A percentile compares a stretch with the other conserved stretches of the same genome.
Evolutionary conservation across 257 asterid genomes (phyloP).

Genomic region (Craterostigma plantagineum): DNA sequence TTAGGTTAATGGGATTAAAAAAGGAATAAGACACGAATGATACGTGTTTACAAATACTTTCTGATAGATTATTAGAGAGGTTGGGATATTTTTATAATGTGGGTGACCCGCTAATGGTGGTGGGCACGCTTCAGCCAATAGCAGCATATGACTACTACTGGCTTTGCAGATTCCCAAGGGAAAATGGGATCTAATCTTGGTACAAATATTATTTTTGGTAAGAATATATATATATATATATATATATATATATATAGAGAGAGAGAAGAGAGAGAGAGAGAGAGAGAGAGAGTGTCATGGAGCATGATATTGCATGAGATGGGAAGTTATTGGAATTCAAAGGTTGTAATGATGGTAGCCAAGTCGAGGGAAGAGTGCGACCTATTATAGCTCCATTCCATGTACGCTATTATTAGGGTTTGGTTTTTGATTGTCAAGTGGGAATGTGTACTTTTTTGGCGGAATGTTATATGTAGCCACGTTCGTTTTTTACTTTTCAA

Average conservation of each 20-base stretch:
- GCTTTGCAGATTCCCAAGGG: constrained; percentile 80
- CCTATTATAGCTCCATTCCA: not conserved
- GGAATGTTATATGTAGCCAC: constrained; percentile 24
- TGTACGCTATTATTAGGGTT: not conserved
- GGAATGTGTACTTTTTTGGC: constrained; percentile 54
- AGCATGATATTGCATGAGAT: not conserved
- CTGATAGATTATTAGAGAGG: not conserved
- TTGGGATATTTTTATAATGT: not conserved
- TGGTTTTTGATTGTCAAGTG: constrained; percentile 34
- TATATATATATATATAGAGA: constrained; percentile 9
- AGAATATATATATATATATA: constrained; percentile 18
- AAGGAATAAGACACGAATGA: too few species aligned
- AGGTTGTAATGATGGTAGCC: constrained; percentile 16
- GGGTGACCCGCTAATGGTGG: constrained; percentile 12
- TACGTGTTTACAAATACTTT: too few species aligned
- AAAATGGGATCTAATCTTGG: too few species aligned
- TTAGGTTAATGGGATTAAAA: not conserved
- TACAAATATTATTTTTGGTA: constrained; percentile 36
- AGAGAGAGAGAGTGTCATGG: too few species aligned
- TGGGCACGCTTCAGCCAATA: constrained; percentile 10
- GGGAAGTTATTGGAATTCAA: constrained; percentile 35
- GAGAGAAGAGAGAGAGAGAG: too few species aligned
- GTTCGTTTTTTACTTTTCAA: constrained; percentile 2
- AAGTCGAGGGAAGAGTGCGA: not conserved
- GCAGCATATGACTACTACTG: too few species aligned